Conservation (phyloP, 768 basidiomycete genomes). For the Lentinula detonsa region DNA sequence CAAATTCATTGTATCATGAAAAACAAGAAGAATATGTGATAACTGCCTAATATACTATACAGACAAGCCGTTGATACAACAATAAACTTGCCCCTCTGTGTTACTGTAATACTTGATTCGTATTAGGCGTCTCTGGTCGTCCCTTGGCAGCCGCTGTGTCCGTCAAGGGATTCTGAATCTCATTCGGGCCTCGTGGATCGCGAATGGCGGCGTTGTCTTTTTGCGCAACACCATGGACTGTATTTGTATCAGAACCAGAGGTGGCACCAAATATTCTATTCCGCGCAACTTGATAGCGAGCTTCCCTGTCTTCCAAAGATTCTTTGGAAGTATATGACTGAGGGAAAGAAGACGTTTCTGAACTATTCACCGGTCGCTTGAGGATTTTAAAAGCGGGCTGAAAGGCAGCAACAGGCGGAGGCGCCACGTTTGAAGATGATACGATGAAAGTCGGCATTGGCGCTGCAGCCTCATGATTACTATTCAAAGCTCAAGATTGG, state of each 20-base stretch:
- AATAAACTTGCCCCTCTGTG: background rate
- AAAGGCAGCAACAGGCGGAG: conserved; percentile 49
- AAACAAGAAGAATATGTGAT: no score
- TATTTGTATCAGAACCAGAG: background rate
- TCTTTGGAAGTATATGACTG: background rate
- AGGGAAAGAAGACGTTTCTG: conserved; percentile 7
- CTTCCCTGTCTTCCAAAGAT: conserved; percentile 60
- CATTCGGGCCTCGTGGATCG: conserved; percentile 25
- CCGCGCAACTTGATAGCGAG: conserved; percentile 66
- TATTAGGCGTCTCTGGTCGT: no score
- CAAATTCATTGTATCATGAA: no score
- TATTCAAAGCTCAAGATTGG: conserved; percentile 16
- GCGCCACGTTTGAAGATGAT: conserved; percentile 22
- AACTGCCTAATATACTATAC: no score
- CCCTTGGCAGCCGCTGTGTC: conserved; percentile 16
- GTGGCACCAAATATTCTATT: conserved; percentile 60
- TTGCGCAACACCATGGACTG: background rate
- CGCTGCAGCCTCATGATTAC: conserved; percentile 49
- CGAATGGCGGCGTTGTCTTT: conserved; percentile 16
- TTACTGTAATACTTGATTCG: no score
- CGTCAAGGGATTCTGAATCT: background rate
- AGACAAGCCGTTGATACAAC: background rate
- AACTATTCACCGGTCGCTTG: conserved; percentile 49
- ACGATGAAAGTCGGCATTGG: conserved; percentile 68
- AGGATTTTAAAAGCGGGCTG: conserved; percentile 65